These are phyloP conservation scores for Diplodia seriata DNA, from an alignment of 2,329 filamentous ascomycete species.

Conservation along the genomic window DNA sequence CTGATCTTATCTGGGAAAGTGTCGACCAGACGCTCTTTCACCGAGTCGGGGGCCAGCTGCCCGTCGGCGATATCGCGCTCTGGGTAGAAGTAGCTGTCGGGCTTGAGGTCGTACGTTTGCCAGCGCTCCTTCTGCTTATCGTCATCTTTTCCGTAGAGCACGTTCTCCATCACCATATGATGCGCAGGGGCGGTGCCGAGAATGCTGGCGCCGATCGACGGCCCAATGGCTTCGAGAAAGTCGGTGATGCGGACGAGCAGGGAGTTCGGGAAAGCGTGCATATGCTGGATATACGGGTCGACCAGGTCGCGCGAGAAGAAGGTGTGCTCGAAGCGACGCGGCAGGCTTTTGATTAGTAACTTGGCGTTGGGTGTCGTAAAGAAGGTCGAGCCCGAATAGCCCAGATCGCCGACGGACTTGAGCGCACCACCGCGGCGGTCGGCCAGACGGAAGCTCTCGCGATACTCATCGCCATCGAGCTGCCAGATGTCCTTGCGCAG, in stretches of 20 bases:
- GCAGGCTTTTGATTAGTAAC: conserved; percentile 75
- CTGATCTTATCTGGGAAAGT: conserved; percentile 71
- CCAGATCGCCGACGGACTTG: conserved; percentile 69
- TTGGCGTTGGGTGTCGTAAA: conserved; percentile 71
- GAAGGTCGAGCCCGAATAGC: conserved; percentile 78
- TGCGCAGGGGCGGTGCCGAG: conserved; percentile 70
- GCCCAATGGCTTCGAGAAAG: conserved; percentile 64
- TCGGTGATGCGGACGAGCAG: conserved; percentile 75
- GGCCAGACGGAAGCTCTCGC: conserved; percentile 58
- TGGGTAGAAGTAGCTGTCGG: conserved; percentile 76
- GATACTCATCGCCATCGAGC: conserved; percentile 62
- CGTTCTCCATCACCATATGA: conserved; percentile 81
- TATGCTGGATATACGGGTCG: conserved; percentile 69
- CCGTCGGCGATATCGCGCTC: conserved; percentile 74
- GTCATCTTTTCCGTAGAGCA: conserved; percentile 65
- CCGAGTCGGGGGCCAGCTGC: conserved; percentile 66
- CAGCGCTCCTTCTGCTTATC: conserved; percentile 58
- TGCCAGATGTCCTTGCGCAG: conserved; percentile 61
- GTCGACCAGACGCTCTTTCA: conserved; percentile 70
- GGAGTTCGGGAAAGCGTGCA: conserved; percentile 65
- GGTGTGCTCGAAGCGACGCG: conserved; percentile 71
- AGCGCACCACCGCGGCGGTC: conserved; percentile 53
- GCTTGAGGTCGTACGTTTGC: conserved; percentile 79
- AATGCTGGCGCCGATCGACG: conserved; percentile 67
- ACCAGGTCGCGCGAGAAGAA: conserved; percentile 73